These are phyloP conservation scores for Rhinocladiella similis DNA, from an alignment of 2,329 filamentous ascomycete species.

Conservation along the genomic window DNA sequence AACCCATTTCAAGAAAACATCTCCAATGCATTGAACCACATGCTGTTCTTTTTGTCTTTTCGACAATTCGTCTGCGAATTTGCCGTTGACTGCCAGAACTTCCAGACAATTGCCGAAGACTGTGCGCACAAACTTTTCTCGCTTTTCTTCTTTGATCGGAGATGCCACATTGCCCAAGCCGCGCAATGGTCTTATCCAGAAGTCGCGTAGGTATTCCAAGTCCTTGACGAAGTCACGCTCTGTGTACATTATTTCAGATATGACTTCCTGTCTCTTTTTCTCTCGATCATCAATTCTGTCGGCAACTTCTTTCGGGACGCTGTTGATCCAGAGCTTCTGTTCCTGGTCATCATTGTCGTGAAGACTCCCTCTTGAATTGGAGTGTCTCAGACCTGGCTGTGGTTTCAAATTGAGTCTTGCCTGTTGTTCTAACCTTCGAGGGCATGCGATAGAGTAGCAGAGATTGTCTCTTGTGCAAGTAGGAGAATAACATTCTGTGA, in stretches of 20 bases:
- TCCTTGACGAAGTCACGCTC: slow-evolving; percentile 99
- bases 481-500: slow-evolving; percentile 97
- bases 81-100: slow-evolving; percentile 87
- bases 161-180: slow-evolving; percentile 66
- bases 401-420: slow-evolving; percentile 91
- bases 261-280: slow-evolving; percentile 97
- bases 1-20: slow-evolving; percentile 90
- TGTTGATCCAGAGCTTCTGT: slow-evolving; percentile 99
- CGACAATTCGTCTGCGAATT: slow-evolving; percentile 84
- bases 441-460: slow-evolving; percentile 97
- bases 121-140: slow-evolving; percentile 86
- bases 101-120: slow-evolving; percentile 97
- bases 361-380: slow-evolving; percentile 68
- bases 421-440: slow-evolving; percentile 88
- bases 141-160: slow-evolving; percentile 82
- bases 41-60: slow-evolving; percentile 86
- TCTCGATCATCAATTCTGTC: slow-evolving; percentile 87
- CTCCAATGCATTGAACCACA: slow-evolving; percentile 84
- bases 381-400: slow-evolving; percentile 77
- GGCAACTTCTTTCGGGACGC: slow-evolving; percentile 90
- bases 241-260: slow-evolving; percentile 97
- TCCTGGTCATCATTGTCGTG: slow-evolving; percentile 91
- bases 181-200: slow-evolving; percentile 93
- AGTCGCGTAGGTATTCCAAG: slow-evolving; percentile 93
- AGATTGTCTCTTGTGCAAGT: slow-evolving; percentile 94